Evolutionary conservation across 2,329 filamentous ascomycete species (phyloP), one percentile per base, ranked within the genome.

Genomic region (Cordyceps pruinosa): DNA sequence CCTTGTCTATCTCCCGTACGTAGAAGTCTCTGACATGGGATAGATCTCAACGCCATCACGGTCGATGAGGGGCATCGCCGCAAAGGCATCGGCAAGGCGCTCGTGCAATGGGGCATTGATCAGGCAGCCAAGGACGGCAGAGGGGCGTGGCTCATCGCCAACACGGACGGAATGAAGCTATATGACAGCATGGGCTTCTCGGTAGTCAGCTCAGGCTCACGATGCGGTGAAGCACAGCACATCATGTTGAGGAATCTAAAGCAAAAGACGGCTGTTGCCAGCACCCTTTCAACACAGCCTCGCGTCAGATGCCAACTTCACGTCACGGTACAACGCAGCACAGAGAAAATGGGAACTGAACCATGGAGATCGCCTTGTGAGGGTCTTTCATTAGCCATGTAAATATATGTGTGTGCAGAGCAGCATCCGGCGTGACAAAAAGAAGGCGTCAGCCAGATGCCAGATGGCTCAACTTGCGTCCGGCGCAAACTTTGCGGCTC

Each of bases 41-140:
- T 41, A 60, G 59, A 41, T 35, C 59, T 58, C 52, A 59, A 58
- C 52, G 52, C 46, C 54, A 58, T 57, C 58, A 47, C 60, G 42
- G 56, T 62, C 61, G 45, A 49, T 56, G 37, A 48, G 37, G 45
- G n/a, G 34, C 55, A 52, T 41, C 57, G 58, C 41, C 39, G 48
- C 37, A 57, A 46, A 25, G 55, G 52, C 32, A 32, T 56, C 34
- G 52, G 52, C 52, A 46, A 23, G 35, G 44, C 32, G 9, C 52
- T 56, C 15, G 42, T 47, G 19, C 52, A 56, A 48, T 56, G 52
- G 52, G 52, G 52, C 34, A 30, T 56, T 5, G 52, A 56, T 25
- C 23, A 41, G 34, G 52, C 52, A 17, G n/a, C 19, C 34, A 26
- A 8, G 4, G 39, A 42, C 10, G 30, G 21, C 19, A 35, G 23